Evolutionary conservation across 805 yeast species (phyloP).

Genomic region (Candida pini): DNA sequence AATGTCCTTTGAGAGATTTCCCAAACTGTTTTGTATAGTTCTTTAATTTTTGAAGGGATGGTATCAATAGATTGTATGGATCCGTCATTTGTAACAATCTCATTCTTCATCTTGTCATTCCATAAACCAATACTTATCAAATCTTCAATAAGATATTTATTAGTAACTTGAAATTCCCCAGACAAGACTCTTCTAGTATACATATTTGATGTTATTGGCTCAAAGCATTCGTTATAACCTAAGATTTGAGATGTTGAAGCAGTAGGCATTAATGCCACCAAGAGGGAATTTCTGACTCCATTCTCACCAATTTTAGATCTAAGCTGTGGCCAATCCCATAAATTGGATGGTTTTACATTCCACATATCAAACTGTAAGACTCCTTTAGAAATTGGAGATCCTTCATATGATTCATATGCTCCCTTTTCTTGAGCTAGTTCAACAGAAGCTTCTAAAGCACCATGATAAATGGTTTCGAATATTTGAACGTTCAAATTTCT

Average conservation of each 20-base stretch:
- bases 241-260: constrained; percentile 95
- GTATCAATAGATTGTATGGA: constrained; percentile 72
- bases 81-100: constrained; percentile 72
- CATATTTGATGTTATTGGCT: constrained; percentile 90
- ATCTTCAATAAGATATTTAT: constrained; percentile 79
- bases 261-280: constrained; percentile 96
- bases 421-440: constrained; percentile 74
- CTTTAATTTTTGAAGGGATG: constrained; percentile 71
- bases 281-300: constrained; percentile 82
- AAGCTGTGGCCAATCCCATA: constrained; percentile 82
- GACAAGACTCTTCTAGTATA: constrained; percentile 87
- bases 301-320: constrained; percentile 51
- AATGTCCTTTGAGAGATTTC: constrained; percentile 83
- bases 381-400: constrained; percentile 91
- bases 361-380: constrained; percentile 82
- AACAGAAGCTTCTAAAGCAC: constrained; percentile 78
- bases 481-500: constrained; percentile 71
- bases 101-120: constrained; percentile 73
- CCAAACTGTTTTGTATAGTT: constrained; percentile 93
- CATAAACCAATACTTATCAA: constrained; percentile 78
- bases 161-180: constrained; percentile 92
- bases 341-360: constrained; percentile 68
- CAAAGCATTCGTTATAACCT: constrained; percentile 93
- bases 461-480: constrained; percentile 95
- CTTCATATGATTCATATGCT: constrained; percentile 63